Evolutionary conservation across 768 basidiomycete species (phyloP).

Genomic region (Boletus rubropictus): DNA sequence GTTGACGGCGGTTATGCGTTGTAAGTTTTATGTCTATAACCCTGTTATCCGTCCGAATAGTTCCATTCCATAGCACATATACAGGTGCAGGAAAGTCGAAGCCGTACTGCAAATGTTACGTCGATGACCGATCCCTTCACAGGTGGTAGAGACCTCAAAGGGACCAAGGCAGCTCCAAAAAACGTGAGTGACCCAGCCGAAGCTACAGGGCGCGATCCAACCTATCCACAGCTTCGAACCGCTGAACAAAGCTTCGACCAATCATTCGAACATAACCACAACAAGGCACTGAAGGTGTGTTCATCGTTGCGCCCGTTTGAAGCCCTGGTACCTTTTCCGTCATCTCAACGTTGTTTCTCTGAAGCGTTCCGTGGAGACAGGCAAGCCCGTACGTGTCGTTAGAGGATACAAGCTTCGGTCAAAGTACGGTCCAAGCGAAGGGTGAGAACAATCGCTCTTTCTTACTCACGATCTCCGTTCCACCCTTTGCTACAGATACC

Average conservation of each 20-base stretch:
- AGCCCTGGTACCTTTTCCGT: not conserved
- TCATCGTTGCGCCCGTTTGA: not conserved
- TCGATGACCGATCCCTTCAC: not conserved
- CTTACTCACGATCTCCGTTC: not conserved
- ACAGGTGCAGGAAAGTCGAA: conserved; percentile 60
- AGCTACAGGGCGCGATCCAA: not conserved
- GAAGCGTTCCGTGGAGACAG: conserved; percentile 72
- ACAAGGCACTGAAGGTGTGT: conserved; percentile 59
- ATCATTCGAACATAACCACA: conserved; percentile 66
- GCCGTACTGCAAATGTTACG: not conserved
- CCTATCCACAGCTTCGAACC: conserved; percentile 64
- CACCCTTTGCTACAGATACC: conserved; percentile 46
- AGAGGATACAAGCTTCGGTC: conserved; percentile 67
- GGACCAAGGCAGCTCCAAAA: conserved; percentile 76
- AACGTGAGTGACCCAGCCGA: conserved; percentile 48
- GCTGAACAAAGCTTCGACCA: conserved; percentile 85
- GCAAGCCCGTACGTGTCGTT: conserved; percentile 80
- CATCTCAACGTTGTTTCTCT: not conserved
- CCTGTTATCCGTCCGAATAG: not conserved
- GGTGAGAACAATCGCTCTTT: conserved; percentile 36
- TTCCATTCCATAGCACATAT: conserved; percentile 45
- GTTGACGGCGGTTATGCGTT: conserved; percentile 78
- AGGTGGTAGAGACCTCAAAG: conserved; percentile 85
- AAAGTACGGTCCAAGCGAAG: conserved; percentile 71
- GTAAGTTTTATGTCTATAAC: conserved; percentile 40